Conservation (phyloP, 129 eudicot species). For the Heracleum sosnowskyi region DNA sequence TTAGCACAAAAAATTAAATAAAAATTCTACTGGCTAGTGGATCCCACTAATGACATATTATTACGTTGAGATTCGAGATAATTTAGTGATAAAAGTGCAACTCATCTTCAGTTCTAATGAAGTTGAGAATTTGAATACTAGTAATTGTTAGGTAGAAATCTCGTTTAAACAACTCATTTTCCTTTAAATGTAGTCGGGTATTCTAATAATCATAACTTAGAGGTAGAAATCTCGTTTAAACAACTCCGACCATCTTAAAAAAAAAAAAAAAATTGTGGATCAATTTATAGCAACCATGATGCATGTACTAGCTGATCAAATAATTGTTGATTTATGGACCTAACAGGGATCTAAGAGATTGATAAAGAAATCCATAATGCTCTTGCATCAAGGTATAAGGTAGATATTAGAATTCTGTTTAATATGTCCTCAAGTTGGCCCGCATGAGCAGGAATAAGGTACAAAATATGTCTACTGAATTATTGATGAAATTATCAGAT, state of each 20-base stretch:
- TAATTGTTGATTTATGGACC: neutral
- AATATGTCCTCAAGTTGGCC: neutral
- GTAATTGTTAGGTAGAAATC: too few species aligned
- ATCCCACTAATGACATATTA: neutral
- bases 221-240: too few species aligned
- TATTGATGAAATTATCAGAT: neutral
- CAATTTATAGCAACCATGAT: too few species aligned
- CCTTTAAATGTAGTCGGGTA: too few species aligned
- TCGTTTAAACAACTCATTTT: too few species aligned
- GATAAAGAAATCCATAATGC: neutral
- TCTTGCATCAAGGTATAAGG: neutral
- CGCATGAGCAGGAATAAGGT: conserved; percentile 7
- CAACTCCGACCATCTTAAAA: too few species aligned
- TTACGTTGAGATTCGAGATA: neutral
- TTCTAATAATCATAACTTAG: conserved; percentile 7
- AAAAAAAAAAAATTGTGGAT: too few species aligned
- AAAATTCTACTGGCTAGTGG: neutral
- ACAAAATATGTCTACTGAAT: neutral
- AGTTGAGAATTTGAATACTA: too few species aligned
- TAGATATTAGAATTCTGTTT: neutral
- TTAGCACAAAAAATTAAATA: too few species aligned
- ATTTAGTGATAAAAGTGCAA: too few species aligned
- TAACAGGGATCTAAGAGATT: neutral
- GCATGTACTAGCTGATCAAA: too few species aligned
- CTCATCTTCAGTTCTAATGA: too few species aligned